These are phyloP conservation scores for Alectoria sarmentosa DNA, from an alignment of 495 filamentous ascomycete species.

Conservation along the genomic window DNA sequence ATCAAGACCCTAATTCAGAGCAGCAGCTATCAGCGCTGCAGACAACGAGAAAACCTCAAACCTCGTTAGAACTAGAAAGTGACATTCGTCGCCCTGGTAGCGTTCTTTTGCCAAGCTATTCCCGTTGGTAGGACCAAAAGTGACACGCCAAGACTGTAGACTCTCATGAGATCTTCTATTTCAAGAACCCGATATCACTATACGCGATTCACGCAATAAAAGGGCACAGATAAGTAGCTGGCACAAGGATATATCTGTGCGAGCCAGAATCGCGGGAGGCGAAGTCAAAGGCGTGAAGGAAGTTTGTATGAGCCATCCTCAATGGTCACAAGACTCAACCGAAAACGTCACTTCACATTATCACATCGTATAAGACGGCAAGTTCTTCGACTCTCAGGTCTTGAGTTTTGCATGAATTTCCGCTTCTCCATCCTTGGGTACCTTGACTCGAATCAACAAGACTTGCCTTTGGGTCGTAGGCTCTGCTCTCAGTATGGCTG, in stretches of 20 bases:
- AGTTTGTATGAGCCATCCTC: background rate
- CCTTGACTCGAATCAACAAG: background rate
- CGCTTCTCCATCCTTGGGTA: background rate
- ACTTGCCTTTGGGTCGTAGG: background rate
- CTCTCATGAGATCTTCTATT: background rate
- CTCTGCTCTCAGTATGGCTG: slow-evolving; percentile 1
- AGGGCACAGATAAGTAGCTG: background rate
- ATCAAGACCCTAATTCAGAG: too few species aligned
- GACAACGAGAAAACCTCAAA: too few species aligned
- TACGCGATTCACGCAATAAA: background rate
- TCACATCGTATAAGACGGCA: background rate
- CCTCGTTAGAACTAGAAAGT: too few species aligned
- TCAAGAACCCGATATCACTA: background rate
- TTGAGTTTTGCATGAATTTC: background rate
- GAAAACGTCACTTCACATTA: background rate
- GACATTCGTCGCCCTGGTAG: background rate
- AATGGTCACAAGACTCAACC: background rate
- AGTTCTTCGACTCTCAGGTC: background rate
- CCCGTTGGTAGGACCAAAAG: background rate
- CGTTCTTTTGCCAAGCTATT: background rate
- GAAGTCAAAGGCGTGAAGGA: background rate
- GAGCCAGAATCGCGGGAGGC: background rate
- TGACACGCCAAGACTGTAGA: background rate
- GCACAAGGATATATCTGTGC: background rate
- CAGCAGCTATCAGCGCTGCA: too few species aligned